A percentile compares a stretch with the other conserved stretches of the same genome.
phyloP scores from a whole-genome alignment of 192 early-diverging fungal genomes.

The Coemansia sp. region DNA sequence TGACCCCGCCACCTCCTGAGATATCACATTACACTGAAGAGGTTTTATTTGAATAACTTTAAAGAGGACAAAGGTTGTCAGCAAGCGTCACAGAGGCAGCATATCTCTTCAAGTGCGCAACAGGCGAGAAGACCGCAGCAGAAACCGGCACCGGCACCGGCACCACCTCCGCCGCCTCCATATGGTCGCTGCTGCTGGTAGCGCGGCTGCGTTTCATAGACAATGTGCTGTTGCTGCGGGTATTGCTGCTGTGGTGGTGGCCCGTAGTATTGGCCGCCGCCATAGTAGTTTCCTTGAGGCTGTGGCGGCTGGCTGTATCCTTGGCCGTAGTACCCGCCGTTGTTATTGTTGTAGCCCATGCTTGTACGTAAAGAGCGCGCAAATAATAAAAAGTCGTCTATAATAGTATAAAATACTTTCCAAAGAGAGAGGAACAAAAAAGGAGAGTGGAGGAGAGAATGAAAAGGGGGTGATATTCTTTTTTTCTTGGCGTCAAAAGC shows the following conservation, averaged over 20 bases:
- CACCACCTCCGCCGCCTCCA: constrained; percentile 7
- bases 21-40: too few species aligned
- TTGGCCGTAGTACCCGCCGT: constrained; percentile 11
- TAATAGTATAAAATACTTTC: neutral
- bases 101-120: constrained; percentile 17
- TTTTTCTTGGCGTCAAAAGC: too few species aligned
- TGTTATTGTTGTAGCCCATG: constrained; percentile 12
- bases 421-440: constrained; percentile 4
- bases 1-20: too few species aligned
- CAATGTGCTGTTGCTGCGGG: constrained; percentile 14
- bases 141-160: constrained; percentile 16
- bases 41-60: neutral
- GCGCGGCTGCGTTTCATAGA: constrained; percentile 3
- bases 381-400: neutral
- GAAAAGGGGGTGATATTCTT: neutral
- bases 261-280: constrained; percentile 25
- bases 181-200: constrained; percentile 1
- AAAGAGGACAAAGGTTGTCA: neutral
- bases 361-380: neutral
- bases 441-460: neutral
- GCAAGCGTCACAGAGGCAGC: constrained; percentile 8
- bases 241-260: constrained; percentile 20
- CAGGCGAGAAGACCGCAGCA: constrained; percentile 25
- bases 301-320: constrained; percentile 18
- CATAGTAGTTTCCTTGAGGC: constrained; percentile 3